Conservation (phyloP, 805 yeast genomes). For the Lipomyces yamanashiensis region DNA sequence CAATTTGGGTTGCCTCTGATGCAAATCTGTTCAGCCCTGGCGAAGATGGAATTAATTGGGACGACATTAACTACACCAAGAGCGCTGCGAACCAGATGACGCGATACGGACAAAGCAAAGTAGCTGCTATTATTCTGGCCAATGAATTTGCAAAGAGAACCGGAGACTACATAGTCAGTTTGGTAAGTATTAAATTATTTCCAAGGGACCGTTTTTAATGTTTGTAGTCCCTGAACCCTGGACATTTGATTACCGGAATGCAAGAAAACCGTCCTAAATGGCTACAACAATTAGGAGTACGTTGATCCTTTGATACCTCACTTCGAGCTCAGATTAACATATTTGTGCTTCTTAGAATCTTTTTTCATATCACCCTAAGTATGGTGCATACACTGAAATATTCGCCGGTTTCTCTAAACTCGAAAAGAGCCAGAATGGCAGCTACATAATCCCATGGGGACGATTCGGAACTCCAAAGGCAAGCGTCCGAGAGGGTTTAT, state of each 20-base stretch:
- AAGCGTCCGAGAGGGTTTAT: conserved; percentile 17
- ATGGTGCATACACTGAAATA: conserved; percentile 55
- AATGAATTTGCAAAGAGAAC: conserved; percentile 20
- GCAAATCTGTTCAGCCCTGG: conserved; percentile 46
- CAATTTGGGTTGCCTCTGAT: conserved; percentile 54
- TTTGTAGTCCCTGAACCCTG: conserved; percentile 31
- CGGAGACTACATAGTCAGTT: conserved; percentile 24
- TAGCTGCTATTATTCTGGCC: conserved; percentile 43
- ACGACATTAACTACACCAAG: conserved; percentile 43
- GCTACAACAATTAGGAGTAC: conserved; percentile 30
- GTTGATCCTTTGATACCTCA: background rate
- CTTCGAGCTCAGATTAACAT: background rate
- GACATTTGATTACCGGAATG: conserved; percentile 32
- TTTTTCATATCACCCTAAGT: conserved; percentile 36
- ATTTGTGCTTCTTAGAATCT: conserved; percentile 11
- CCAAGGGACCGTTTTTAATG: background rate
- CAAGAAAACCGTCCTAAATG: conserved; percentile 36
- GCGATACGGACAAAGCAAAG: conserved; percentile 53
- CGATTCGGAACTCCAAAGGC: conserved; percentile 41
- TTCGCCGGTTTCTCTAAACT: conserved; percentile 51
- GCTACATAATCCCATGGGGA: conserved; percentile 54
- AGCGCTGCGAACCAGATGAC: conserved; percentile 20
- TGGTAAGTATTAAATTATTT: conserved; percentile 11
- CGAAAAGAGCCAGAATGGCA: conserved; percentile 44
- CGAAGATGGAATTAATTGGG: conserved; percentile 46